phyloP scores from a whole-genome alignment of 495 filamentous ascomycete species.

The Tuber melanosporum region DNA sequence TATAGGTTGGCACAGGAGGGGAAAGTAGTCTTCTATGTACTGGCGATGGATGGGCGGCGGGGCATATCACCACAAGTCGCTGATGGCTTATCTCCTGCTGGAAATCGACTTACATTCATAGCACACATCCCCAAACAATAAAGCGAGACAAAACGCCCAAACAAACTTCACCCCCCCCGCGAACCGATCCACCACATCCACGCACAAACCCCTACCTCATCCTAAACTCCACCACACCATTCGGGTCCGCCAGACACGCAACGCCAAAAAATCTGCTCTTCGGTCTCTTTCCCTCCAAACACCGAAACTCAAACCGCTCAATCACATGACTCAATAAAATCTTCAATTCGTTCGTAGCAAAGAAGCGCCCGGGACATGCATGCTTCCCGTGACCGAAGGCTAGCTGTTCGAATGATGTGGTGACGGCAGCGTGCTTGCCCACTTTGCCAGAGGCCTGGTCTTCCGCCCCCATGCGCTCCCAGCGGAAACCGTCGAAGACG shows the following conservation, averaged over 20 bases:
- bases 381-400: constrained; percentile 34
- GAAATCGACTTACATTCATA: not conserved
- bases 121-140: not conserved
- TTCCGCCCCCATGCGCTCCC: constrained; percentile 20
- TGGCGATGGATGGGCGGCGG: constrained; percentile 14
- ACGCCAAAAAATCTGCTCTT: constrained; percentile 25
- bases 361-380: constrained; percentile 48
- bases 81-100: not conserved
- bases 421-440: constrained; percentile 33
- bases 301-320: constrained; percentile 49
- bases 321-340: constrained; percentile 47
- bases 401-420: constrained; percentile 21
- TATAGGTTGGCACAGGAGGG: not conserved
- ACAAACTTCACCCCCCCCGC: not conserved
- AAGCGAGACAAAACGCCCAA: not conserved
- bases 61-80: constrained; percentile 20
- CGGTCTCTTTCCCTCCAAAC: constrained; percentile 32
- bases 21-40: not conserved
- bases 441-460: constrained; percentile 14
- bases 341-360: constrained; percentile 46
- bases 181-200: constrained; percentile 6
- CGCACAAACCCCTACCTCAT: constrained; percentile 4
- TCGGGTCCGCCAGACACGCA: constrained; percentile 16
- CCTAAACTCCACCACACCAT: constrained; percentile 20
- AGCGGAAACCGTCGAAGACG: constrained; percentile 35